Base-by-base conservation (phyloP, 306 rosid species). In the Abrus pulchellus region DNA sequence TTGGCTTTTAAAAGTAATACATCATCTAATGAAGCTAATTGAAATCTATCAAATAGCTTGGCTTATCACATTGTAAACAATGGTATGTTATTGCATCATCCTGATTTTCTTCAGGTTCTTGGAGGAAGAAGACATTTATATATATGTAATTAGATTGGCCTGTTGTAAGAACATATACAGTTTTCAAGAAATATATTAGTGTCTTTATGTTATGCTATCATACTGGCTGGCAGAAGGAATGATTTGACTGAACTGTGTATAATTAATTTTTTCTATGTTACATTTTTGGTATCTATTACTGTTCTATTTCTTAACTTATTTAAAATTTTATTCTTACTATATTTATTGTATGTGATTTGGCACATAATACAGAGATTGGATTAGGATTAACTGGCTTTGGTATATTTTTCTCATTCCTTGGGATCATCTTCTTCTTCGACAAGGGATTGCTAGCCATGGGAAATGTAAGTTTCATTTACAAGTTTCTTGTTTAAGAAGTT, bases 381-480 rank as follows among this genome's bases (percentile, higher is more conserved):
- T 82, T 96, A 57, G 99, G 99, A 55, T 86, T 96, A 87, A 93
- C 99, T 11, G 99, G 99, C 80, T 93, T 93, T 87, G 99, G 99
- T 14, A 61, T 96, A 85, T 96, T 96, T 82, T 96, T 96, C 92
- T 88, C 97, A 33, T 87, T 90, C 86, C 86, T 96, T 86, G 99
- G 98, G 75, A 45, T 96, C 56, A 45, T 93, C 65, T 93, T 96
- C 90, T 93, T 96, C 88, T 96, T 96, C 7, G 99, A 96, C 90
- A 90, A 93, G 90, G 99, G 99, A 65, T 83, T 96, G 81, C 94
- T 96, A 36, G 99, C 98, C 80, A 96, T 96, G 94, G 99, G 99
- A 85, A 93, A 96, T 78, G 99, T 96, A 86, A 89, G 97, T 83
- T 70, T 57, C 66, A 6, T 67, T 4, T 74, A 3, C 12, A 11